A percentile compares a stretch with the other conserved stretches of the same genome.
These are phyloP conservation scores for Rhododendron mucronatum DNA, from an alignment of 148 eudicot species.

Conservation along the genomic window DNA sequence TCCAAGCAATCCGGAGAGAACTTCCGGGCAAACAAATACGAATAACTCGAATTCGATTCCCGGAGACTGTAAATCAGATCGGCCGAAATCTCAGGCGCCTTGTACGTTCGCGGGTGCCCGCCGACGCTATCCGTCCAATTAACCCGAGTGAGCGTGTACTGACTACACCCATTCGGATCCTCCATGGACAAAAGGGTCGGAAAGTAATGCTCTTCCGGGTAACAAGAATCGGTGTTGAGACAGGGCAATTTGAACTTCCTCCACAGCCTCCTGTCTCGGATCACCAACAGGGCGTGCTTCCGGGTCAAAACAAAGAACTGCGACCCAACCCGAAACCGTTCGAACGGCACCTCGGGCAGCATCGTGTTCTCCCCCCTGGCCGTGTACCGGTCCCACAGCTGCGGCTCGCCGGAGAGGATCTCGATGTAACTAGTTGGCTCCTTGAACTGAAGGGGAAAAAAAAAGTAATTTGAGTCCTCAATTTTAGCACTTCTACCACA, in stretches of 20 bases:
- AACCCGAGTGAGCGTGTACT: slow-evolving; percentile 49
- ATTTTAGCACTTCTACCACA: too few species aligned
- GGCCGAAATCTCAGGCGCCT: slow-evolving; percentile 34
- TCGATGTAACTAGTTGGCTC: slow-evolving; percentile 39
- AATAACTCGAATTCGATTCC: slow-evolving; percentile 30
- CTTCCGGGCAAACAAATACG: slow-evolving; percentile 52
- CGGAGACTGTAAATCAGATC: slow-evolving; percentile 37
- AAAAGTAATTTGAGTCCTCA: too few species aligned
- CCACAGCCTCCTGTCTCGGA: slow-evolving; percentile 46
- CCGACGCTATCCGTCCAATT: slow-evolving; percentile 51
- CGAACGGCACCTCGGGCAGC: slow-evolving; percentile 45
- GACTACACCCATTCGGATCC: slow-evolving; percentile 50
- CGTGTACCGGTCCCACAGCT: slow-evolving; percentile 43
- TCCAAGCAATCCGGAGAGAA: slow-evolving; percentile 54
- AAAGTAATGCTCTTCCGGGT: slow-evolving; percentile 70
- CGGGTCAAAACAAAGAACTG: slow-evolving; percentile 46
- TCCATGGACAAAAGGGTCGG: slow-evolving; percentile 53
- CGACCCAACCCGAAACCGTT: slow-evolving; percentile 47
- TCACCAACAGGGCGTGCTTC: slow-evolving; percentile 36
- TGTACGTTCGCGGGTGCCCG: slow-evolving; percentile 58
- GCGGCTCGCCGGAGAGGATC: slow-evolving; percentile 29
- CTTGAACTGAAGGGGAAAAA: neutral
- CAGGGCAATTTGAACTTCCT: slow-evolving; percentile 52
- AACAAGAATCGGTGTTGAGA: slow-evolving; percentile 40
- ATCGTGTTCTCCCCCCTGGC: slow-evolving; percentile 44